A percentile compares a stretch with the other conserved stretches of the same genome.
These are phyloP conservation scores for Combretum micranthum DNA, from an alignment of 345 rosid species.

Conservation along the genomic window DNA sequence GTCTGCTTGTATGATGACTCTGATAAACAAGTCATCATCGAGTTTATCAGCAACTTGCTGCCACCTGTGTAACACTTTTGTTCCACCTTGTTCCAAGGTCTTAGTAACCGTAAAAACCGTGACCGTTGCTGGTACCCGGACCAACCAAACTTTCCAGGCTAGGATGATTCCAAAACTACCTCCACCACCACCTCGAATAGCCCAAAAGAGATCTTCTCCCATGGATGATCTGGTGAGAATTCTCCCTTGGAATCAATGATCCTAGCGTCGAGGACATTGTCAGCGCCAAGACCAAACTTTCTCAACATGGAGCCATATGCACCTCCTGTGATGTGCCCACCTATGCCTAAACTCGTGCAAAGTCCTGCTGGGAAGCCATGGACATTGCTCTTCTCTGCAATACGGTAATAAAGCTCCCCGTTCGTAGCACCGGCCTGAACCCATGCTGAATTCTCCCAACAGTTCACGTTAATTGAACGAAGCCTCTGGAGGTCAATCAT, in stretches of 20 bases:
- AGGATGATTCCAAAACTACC: slow-evolving; percentile 57
- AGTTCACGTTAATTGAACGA: slow-evolving; percentile 34
- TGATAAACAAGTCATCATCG: slow-evolving; percentile 44
- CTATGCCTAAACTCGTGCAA: slow-evolving; percentile 55
- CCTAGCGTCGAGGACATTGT: slow-evolving; percentile 64
- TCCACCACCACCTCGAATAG: slow-evolving; percentile 71
- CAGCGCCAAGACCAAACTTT: slow-evolving; percentile 69
- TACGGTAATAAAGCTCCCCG: slow-evolving; percentile 56
- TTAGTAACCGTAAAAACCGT: slow-evolving; percentile 52
- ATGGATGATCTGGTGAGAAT: slow-evolving; percentile 41
- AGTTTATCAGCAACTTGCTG: slow-evolving; percentile 42
- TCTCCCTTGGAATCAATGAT: slow-evolving; percentile 44
- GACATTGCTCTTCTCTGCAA: slow-evolving; percentile 44
- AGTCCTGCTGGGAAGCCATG: slow-evolving; percentile 69
- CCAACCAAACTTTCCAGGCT: slow-evolving; percentile 53
- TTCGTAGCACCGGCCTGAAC: slow-evolving; percentile 64
- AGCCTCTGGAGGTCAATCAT: slow-evolving; percentile 44
- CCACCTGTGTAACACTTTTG: slow-evolving; percentile 44
- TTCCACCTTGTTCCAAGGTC: slow-evolving; percentile 41
- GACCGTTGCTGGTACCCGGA: slow-evolving; percentile 53
- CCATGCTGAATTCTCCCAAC: slow-evolving; percentile 48
- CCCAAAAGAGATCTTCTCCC: slow-evolving; percentile 76
- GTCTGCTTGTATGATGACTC: slow-evolving; percentile 36
- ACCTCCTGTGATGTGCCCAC: slow-evolving; percentile 63
- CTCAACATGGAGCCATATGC: slow-evolving; percentile 74